Percentiles rank a stretch among this genome's conserved stretches.
Conservation (phyloP, 1,284 basidiomycete species). For the Cryptococcus sp. region DNA sequence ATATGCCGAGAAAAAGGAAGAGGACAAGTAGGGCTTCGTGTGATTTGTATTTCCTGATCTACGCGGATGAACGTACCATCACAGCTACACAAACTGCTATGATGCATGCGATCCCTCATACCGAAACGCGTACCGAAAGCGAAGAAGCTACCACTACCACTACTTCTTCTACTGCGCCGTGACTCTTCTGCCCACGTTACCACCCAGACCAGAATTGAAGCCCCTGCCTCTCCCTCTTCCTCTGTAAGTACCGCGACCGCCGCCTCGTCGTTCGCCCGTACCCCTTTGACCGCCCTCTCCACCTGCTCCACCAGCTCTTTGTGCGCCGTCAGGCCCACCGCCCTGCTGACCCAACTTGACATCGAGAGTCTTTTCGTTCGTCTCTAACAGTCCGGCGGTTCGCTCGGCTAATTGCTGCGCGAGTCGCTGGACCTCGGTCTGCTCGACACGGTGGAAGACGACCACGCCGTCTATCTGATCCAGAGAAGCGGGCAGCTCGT, state of each 20-base stretch:
- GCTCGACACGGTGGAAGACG: slow-evolving; percentile 86
- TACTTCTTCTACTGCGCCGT: slow-evolving; percentile 12
- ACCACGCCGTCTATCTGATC: slow-evolving; percentile 85
- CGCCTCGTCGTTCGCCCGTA: slow-evolving; percentile 45
- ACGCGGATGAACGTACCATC: neutral
- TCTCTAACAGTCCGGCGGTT: slow-evolving; percentile 83
- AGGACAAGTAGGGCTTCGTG: slow-evolving; percentile 24
- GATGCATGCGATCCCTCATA: slow-evolving; percentile 6
- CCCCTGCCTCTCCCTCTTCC: slow-evolving; percentile 39
- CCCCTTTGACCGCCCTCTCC: slow-evolving; percentile 40
- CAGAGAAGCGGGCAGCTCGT: slow-evolving; percentile 89
- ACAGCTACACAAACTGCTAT: slow-evolving; percentile 12
- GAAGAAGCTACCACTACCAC: too few relatives aligned
- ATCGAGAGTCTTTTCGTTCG: slow-evolving; percentile 94
- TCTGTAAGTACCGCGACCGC: slow-evolving; percentile 36
- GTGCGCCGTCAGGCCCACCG: slow-evolving; percentile 62
- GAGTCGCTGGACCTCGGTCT: slow-evolving; percentile 84
- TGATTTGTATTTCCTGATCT: neutral
- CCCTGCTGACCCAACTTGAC: slow-evolving; percentile 72
- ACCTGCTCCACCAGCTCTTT: slow-evolving; percentile 28
- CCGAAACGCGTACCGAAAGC: slow-evolving; percentile 1
- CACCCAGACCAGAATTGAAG: slow-evolving; percentile 22
- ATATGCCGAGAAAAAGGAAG: slow-evolving; percentile 75
- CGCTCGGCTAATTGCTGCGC: slow-evolving; percentile 87
- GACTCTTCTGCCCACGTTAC: slow-evolving; percentile 21